Conservation (phyloP, 306 rosid species). For the Acmispon strigosus region DNA sequence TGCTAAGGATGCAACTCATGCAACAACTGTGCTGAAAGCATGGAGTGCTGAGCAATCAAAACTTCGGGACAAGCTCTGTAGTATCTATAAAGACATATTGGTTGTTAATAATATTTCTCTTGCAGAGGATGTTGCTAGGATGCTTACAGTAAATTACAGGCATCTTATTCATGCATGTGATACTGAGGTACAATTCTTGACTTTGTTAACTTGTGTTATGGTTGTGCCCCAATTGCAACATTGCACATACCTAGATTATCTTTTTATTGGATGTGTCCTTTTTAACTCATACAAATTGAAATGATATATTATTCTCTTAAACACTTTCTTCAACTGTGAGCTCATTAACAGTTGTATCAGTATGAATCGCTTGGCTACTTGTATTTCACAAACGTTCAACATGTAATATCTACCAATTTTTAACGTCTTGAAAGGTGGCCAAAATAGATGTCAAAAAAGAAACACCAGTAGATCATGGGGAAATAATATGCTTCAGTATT, state of each 20-base stretch:
- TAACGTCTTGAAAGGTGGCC: slow-evolving; percentile 59
- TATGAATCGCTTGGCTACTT: slow-evolving; percentile 3
- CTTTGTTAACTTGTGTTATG: slow-evolving; percentile 2
- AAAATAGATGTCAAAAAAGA: slow-evolving; percentile 76
- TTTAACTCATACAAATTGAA: neutral
- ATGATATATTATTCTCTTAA: neutral
- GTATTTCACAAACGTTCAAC: slow-evolving; percentile 19
- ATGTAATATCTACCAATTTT: slow-evolving; percentile 17
- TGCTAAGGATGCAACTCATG: neutral
- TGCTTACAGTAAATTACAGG: slow-evolving; percentile 67
- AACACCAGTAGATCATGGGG: slow-evolving; percentile 97
- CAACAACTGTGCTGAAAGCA: slow-evolving; percentile 5
- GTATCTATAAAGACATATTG: slow-evolving; percentile 61
- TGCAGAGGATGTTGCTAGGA: slow-evolving; percentile 64
- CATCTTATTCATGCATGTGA: slow-evolving; percentile 96
- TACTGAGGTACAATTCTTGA: slow-evolving; percentile 66
- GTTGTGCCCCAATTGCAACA: neutral
- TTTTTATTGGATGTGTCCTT: neutral
- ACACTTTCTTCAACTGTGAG: slow-evolving; percentile 8
- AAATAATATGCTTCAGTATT: slow-evolving; percentile 89
- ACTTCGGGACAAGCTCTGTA: slow-evolving; percentile 47
- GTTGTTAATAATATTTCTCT: slow-evolving; percentile 54
- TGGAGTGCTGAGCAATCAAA: slow-evolving; percentile 18
- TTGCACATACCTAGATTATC: neutral
- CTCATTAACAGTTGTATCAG: neutral